These are phyloP conservation scores for Russula sp. DNA, from an alignment of 768 basidiomycete genomes.

Conservation along the genomic window DNA sequence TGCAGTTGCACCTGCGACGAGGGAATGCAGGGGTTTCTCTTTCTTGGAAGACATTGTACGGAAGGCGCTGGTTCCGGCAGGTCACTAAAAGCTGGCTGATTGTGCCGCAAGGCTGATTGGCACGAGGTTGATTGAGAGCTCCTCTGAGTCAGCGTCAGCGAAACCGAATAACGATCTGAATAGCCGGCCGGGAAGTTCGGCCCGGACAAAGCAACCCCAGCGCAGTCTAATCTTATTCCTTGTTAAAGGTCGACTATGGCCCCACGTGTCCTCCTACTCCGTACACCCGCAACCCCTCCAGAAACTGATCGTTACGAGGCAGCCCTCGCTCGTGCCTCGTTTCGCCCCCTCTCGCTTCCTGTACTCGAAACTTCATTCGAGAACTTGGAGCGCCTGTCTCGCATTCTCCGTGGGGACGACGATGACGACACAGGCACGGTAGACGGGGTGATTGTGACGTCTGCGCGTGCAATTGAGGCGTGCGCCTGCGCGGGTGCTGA, in stretches of 20 bases:
- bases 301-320: slow-evolving; percentile 55
- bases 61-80: too few relatives aligned
- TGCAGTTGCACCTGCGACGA: slow-evolving; percentile 88
- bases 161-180: neutral
- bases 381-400: slow-evolving; percentile 42
- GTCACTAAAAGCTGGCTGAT: too few relatives aligned
- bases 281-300: slow-evolving; percentile 32
- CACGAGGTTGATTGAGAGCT: too few relatives aligned
- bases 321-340: slow-evolving; percentile 43
- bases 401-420: slow-evolving; percentile 32
- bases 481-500: slow-evolving; percentile 36
- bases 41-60: slow-evolving; percentile 45
- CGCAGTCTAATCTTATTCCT: too few relatives aligned
- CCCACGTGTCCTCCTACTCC: slow-evolving; percentile 38
- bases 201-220: neutral
- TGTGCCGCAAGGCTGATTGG: too few relatives aligned
- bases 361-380: slow-evolving; percentile 63
- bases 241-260: neutral
- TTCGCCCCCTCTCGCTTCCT: slow-evolving; percentile 53
- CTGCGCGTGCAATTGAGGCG: slow-evolving; percentile 69
- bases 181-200: neutral
- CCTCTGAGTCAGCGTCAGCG: too few relatives aligned
- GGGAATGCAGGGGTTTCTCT: slow-evolving; percentile 80
- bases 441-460: slow-evolving; percentile 71
- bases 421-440: slow-evolving; percentile 24